Evolutionary conservation across 345 rosid genomes (phyloP), one percentile per base, ranked within the genome.

Genomic region (Eucalyptus pumila): DNA sequence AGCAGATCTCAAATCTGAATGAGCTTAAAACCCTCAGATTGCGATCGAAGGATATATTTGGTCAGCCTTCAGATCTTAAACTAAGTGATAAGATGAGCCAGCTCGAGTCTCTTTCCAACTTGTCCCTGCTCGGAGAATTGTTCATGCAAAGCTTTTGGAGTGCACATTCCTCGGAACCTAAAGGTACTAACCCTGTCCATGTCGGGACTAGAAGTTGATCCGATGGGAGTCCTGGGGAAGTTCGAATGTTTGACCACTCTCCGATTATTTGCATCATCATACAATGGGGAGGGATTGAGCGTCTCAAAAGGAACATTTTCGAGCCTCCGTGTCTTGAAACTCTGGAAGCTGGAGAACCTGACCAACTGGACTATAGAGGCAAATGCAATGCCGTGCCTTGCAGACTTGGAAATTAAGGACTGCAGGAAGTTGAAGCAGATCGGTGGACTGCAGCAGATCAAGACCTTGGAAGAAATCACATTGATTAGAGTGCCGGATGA

Each of bases 341-440:
- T 93, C 88, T 93, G 94, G 94, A 86, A 86, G 92, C 91, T 93
- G 12, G 60, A 51, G 81, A 60, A 90, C 34, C 88, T 91, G 56
- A 58, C 87, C 11, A 7, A 44, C 34, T 91, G 91, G 89, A 80
- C 10, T 4, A 40, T 91, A 14, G 14, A 80, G 40, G 62, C 88
- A 85, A 58, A 80, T 23, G 72, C 93, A 52, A 89, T 93, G 93
- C 90, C 62, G 37, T 6, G 1, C 6, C 89, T 93, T 4, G 62
- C 52, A 85, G 91, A 92, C 54, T 10, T 93, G 34, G 94, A 91
- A 89, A 93, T 93, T 50, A 90, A 93, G 72, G 14, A 87, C 44
- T 92, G 94, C 87, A 14, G 14, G 81, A 80, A 88, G 4, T 45
- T 91, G 65, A 67, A 42, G 69, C 19, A 45, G 85, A 58, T 67